phyloP scores from a whole-genome alignment of 2,329 filamentous ascomycete genomes.

The Hymenoscyphus fraxineus region DNA sequence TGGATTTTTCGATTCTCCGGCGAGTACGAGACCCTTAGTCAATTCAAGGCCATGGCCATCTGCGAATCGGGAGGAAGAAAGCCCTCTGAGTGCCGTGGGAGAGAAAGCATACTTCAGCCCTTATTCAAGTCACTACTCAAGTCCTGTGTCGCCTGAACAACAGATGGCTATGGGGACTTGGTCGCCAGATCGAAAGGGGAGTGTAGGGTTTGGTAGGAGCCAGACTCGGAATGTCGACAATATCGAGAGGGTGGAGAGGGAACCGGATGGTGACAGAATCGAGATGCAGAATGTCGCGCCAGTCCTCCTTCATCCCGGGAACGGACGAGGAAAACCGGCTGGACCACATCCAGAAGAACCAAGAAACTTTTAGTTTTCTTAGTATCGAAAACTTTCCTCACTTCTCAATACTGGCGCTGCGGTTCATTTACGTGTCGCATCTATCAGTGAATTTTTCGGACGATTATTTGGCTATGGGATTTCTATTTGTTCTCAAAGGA shows the following conservation, averaged over 20 bases:
- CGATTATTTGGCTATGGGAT: background rate
- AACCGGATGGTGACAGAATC: conserved; percentile 22
- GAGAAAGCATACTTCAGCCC: conserved; percentile 52
- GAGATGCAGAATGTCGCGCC: conserved; percentile 30
- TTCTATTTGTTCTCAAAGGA: background rate
- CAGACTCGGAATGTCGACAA: conserved; percentile 3
- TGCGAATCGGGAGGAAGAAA: conserved; percentile 18
- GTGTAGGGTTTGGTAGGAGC: conserved; percentile 14
- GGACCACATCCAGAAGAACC: conserved; percentile 23
- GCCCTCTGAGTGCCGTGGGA: conserved; percentile 36
- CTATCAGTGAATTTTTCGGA: background rate
- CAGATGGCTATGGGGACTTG: conserved; percentile 11
- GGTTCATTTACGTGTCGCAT: background rate
- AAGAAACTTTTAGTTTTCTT: conserved; percentile 7
- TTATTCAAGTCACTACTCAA: conserved; percentile 57
- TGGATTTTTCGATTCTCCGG: conserved; percentile 45
- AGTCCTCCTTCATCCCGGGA: conserved; percentile 28
- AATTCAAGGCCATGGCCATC: conserved; percentile 43
- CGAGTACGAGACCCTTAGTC: conserved; percentile 49
- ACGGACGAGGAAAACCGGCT: conserved; percentile 17
- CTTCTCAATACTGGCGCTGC: background rate
- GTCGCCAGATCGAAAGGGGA: conserved; percentile 23
- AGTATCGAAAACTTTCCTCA: background rate
- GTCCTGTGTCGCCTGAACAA: conserved; percentile 42
- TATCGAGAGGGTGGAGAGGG: conserved; percentile 18